Evolutionary conservation across 108 stramenopile genomes (phyloP).

Genomic region (Nannochloropsis gaditana): DNA sequence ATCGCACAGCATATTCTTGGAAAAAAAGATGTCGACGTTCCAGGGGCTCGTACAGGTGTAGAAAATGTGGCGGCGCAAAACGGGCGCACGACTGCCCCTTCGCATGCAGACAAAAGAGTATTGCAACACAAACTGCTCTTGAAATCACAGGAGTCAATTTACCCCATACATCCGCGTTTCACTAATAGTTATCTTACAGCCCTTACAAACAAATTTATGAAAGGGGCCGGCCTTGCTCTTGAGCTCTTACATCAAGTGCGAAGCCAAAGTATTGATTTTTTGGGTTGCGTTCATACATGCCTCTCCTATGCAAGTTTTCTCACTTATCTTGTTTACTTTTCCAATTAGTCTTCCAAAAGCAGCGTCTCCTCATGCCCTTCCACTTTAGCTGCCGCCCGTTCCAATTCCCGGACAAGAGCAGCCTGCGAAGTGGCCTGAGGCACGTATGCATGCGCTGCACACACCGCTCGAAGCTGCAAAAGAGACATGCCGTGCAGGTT

Average conservation of each 20-base stretch:
- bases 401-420: background rate
- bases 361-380: slow-evolving; percentile 5
- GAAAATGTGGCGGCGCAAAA: slow-evolving; percentile 9
- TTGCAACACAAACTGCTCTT: background rate
- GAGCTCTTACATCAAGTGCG: no score
- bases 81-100: slow-evolving; percentile 5
- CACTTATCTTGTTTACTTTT: background rate
- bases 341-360: background rate
- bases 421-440: background rate
- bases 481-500: background rate
- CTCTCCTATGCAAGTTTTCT: no score
- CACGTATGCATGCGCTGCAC: slow-evolving; percentile 12
- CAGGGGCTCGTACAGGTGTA: background rate
- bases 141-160: background rate
- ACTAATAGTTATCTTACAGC: no score
- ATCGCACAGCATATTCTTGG: background rate
- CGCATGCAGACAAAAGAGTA: background rate
- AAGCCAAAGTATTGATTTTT: no score
- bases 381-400: slow-evolving; percentile 11
- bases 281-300: no score
- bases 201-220: no score
- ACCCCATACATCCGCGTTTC: no score
- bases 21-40: background rate
- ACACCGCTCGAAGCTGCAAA: background rate
- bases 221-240: no score